Base-by-base conservation (phyloP, 1,284 basidiomycete genomes). In the Ustilago lituana region DNA sequence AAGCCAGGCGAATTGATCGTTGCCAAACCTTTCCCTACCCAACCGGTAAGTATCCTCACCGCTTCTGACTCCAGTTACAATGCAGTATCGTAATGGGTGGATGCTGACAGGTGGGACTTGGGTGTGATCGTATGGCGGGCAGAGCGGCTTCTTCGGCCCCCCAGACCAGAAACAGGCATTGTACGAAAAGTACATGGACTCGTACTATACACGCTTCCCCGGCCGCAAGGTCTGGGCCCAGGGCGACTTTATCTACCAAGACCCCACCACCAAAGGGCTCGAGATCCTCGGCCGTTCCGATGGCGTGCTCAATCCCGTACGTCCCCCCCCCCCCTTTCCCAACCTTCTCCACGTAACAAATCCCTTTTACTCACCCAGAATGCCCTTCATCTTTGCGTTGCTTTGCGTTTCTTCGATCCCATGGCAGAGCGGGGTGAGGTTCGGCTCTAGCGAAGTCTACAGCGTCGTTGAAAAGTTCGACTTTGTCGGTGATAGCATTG, bases 391-490 rank as follows among this genome's bases (percentile, higher is more conserved):
- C n/a, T n/a, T n/a, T n/a, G n/a, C n/a, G n/a, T n/a, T n/a, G n/a
- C n/a, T n/a, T n/a, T n/a, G n/a, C n/a, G n/a, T n/a, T n/a, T n/a
- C n/a, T n/a, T n/a, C n/a, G n/a, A n/a, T n/a, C n/a, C n/a, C 11
- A 14, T 12, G 6, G 11, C 32, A 61, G 58, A 65, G 89, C 54
- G 91, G 91, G 8, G 87, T 94, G 54, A 87, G 91, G 15, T 93
- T 93, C 78, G 92, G 92, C 17, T 89, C 90, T 36, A 87, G 89
- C 29, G 92, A 93, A 82, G 87, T 93, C 52, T 93, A 93, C 83
- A 88, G 90, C 69, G 89, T 92, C 44, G 85, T 93, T 31, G 78
- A 85, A 47, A 62, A 70, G 44, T 69, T 68, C 39, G 36, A 38
- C 14, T 77, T 76, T 32, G 67, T 82, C 14, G 73, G 72, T 32